Evolutionary conservation across 129 eudicot genomes (phyloP), one percentile per base, ranked within the genome.

Genomic region (Calendula officinalis): DNA sequence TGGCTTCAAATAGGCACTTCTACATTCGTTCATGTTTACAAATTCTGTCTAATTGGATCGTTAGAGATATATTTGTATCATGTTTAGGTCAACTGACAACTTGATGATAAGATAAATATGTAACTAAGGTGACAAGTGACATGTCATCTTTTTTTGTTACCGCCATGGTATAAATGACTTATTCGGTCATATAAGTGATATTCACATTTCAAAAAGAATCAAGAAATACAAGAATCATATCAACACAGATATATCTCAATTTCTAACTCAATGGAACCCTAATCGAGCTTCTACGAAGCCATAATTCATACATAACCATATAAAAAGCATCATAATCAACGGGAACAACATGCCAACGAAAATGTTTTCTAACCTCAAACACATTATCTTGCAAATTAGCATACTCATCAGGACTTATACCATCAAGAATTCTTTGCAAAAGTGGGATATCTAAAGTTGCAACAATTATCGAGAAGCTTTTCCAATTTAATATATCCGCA

Each of bases 261-360:
- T 22, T 22, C 2, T 22, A 22, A 22, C 54, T 62, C 32, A 56
- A 61, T 3, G 45, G 64, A 66, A 76, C 61, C 60, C 80, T 75
- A 22, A 60, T 43, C 46, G 80, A 74, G 76, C 85, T 76, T 76
- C 88, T 41, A 8, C 95, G 54, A 7, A 87, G 78, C 95, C 95
- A 87, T 56, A 87, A 80, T 42, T 88, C 91, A 61, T 84, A 84
- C 86, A 84, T 79, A 50, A 77, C 79, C 82, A 79, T 72, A 67
- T 79, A 70, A 63, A 88, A 88, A 36, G 86, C 84, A 72, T 88
- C 91, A 72, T 45, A 79, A 76, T 71, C 86, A 55, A 70, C 67
- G 27, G 95, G 83, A 40, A 60, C 8, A 14, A 12, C 17, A 75
- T 84, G 82, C 91, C 96, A 88, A 67, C 58, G 83, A 63, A 88